Conservation (phyloP, 2,329 filamentous ascomycete species). For the Xylariaceae sp. region DNA sequence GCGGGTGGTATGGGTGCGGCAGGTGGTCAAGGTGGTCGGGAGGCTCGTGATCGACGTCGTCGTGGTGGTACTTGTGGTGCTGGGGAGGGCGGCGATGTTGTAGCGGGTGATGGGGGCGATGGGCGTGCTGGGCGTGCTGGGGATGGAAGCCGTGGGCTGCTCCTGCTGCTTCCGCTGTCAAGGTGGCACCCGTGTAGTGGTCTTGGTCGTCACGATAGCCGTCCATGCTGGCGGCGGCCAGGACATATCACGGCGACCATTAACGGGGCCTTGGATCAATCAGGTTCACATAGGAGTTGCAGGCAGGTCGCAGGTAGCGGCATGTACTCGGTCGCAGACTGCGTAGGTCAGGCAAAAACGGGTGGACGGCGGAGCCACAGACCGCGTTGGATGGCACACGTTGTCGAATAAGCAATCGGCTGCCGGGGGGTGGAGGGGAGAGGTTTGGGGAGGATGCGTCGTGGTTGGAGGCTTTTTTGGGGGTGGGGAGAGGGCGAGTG, state of each 20-base stretch:
- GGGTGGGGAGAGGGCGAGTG: slow-evolving; percentile 12
- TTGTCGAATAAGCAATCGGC: slow-evolving; percentile 20
- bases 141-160: no score
- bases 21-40: slow-evolving; percentile 5
- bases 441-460: slow-evolving; percentile 20
- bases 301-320: no score
- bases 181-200: slow-evolving; percentile 31
- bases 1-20: neutral
- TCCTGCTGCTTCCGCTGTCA: slow-evolving; percentile 5
- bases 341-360: slow-evolving; percentile 18
- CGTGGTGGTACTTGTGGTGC: slow-evolving; percentile 26
- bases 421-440: slow-evolving; percentile 9
- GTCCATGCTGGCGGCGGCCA: slow-evolving; percentile 43
- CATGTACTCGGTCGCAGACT: neutral
- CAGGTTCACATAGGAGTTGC: neutral
- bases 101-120: no score
- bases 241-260: slow-evolving; percentile 35
- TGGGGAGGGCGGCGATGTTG: slow-evolving; percentile 29
- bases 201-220: slow-evolving; percentile 42
- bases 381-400: slow-evolving; percentile 19
- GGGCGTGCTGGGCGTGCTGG: slow-evolving; percentile 26
- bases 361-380: slow-evolving; percentile 18
- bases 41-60: slow-evolving; percentile 21
- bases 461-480: slow-evolving; percentile 8
- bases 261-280: slow-evolving; percentile 12